These are phyloP conservation scores for Barnettozyma populi DNA, from an alignment of 805 yeast species.

Conservation along the genomic window DNA sequence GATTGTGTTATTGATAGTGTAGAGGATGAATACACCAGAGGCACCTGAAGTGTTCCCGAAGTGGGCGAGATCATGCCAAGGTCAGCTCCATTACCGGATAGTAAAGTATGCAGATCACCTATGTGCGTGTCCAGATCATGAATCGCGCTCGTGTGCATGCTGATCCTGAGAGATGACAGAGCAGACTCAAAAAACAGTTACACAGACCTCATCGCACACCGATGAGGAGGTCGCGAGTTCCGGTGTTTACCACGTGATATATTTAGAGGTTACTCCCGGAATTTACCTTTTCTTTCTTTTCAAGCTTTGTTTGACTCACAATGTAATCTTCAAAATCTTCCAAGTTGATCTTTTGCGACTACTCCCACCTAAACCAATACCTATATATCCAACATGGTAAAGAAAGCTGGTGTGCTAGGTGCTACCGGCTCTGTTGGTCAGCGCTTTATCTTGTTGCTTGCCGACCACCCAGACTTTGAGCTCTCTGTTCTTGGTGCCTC, in stretches of 20 bases:
- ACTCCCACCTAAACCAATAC: no score
- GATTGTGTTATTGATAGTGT: conserved; percentile 25
- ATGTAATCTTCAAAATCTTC: neutral
- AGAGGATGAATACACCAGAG: conserved; percentile 6
- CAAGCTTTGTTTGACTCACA: neutral
- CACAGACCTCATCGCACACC: no score
- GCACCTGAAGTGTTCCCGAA: neutral
- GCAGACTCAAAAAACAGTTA: no score
- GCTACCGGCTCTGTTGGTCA: conserved; percentile 99
- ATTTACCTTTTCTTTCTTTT: neutral
- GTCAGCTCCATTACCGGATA: neutral
- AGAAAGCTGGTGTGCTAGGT: conserved; percentile 81
- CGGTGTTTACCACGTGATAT: neutral
- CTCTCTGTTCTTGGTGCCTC: conserved; percentile 87
- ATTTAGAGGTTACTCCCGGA: neutral
- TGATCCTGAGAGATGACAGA: neutral
- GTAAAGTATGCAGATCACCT: neutral
- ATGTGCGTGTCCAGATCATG: neutral
- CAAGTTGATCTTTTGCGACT: no score
- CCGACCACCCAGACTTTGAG: conserved; percentile 87
- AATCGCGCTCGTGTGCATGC: neutral
- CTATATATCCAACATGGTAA: no score
- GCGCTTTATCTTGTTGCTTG: conserved; percentile 78
- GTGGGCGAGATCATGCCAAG: conserved; percentile 6
- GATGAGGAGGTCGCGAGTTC: no score